Evolutionary conservation across 441 rosid species (phyloP).

Genomic region (Isatis lusitanica): DNA sequence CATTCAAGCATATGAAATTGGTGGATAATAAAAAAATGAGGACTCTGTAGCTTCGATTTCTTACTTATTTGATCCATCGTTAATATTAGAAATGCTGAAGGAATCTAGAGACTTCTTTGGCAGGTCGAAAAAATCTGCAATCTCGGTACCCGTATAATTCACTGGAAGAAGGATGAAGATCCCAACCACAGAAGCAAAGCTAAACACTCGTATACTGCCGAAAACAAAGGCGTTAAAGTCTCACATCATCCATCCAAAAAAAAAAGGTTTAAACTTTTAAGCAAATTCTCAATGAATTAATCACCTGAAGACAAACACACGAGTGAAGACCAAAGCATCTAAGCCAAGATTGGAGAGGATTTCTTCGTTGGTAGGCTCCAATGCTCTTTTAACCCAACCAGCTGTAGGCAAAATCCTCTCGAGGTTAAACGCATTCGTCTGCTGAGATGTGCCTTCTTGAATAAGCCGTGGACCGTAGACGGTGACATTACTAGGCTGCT

Average conservation of each 20-base stretch:
- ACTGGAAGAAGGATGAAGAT: constrained; percentile 79
- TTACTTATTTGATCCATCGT: constrained; percentile 84
- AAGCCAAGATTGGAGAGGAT: constrained; percentile 60
- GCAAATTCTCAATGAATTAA: background rate
- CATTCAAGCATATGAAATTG: constrained; percentile 24
- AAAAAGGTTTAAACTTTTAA: background rate
- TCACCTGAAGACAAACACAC: constrained; percentile 67
- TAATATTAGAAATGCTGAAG: constrained; percentile 84
- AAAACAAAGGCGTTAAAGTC: background rate
- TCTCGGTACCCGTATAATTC: constrained; percentile 74
- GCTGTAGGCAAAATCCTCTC: constrained; percentile 79
- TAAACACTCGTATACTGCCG: constrained; percentile 74
- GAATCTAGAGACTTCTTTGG: constrained; percentile 69
- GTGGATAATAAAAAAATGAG: background rate
- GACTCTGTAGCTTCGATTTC: background rate
- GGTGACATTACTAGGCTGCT: constrained; percentile 67
- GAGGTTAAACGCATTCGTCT: constrained; percentile 47
- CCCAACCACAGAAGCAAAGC: constrained; percentile 66
- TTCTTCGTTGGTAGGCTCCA: constrained; percentile 67
- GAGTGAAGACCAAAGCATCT: constrained; percentile 74
- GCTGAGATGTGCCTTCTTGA: constrained; percentile 41
- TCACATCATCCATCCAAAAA: constrained; percentile 29
- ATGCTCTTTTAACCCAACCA: constrained; percentile 79
- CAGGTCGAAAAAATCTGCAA: constrained; percentile 59
- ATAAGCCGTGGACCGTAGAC: constrained; percentile 75